Evolutionary conservation across 2,329 filamentous ascomycete genomes (phyloP), one percentile per base, ranked within the genome.

Genomic region (Fusarium tjaetaba): DNA sequence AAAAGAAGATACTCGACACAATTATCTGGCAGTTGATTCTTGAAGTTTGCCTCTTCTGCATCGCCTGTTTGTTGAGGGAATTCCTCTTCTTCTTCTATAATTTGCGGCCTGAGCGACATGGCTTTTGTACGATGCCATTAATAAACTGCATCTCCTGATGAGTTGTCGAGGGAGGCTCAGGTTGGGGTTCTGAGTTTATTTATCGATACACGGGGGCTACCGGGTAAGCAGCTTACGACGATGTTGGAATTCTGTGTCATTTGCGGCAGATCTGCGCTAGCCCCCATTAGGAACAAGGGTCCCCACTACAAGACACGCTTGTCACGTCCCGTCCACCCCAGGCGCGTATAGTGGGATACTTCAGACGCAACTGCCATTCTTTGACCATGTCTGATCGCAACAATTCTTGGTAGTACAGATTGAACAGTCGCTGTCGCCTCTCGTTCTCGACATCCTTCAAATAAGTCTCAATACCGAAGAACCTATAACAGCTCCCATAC

Each of bases 1-100:
- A 95, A 93, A 32, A 98, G 85, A 61, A 92, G 89, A 81, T 97
- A 98, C 81, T 97, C 94, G 60, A 97, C 91, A 71, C 91, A 93
- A 81, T 97, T 95, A 56, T 98, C 95, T 0, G 94, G 90, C 2
- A 97, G 85, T 22, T 77, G 76, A 11, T 68, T 70, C 11, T 65
- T 61, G 34, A 66, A 62, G 16, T 34, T 53, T 7, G 57, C 24
- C 5, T 75, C 65, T 4, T 48, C 67, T 11, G 55, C 36, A 13
- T 70, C 51, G 9, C 39, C 32, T 8, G 41, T 28, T 20, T 58
- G 45, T 16, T 52, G 46, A 13, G 55, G 26, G 7, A 34, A 4
- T 13, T 26, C 39, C 3, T 38, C 61, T 16, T 53, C 68, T 20
- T 70, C 68, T 20, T 71, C 66, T 42, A 61, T 28, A 5, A 58